Conservation (phyloP, 805 yeast species). For the Komagataella phaffii region DNA sequence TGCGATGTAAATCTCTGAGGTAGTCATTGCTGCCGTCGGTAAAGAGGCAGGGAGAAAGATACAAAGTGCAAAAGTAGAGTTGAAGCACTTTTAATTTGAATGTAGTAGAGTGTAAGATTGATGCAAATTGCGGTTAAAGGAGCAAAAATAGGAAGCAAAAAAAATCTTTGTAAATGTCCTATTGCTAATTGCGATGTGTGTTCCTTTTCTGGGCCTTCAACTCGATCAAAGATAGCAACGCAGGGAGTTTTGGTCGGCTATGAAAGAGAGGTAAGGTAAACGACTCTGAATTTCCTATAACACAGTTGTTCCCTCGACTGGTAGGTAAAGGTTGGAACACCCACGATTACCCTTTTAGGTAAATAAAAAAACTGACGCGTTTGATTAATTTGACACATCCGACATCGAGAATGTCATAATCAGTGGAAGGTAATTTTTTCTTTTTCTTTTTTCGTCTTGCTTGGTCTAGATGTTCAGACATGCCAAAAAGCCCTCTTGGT, state of each 20-base stretch:
- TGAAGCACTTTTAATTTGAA: background rate
- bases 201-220: background rate
- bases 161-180: background rate
- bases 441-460: background rate
- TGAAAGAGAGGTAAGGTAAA: background rate
- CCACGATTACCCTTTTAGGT: background rate
- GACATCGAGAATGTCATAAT: background rate
- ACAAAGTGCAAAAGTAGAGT: background rate
- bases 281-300: background rate
- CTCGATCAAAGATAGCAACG: background rate
- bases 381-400: background rate
- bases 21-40: background rate
- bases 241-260: background rate
- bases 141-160: background rate
- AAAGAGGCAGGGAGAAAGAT: background rate
- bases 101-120: background rate
- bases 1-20: conserved; percentile 19
- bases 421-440: background rate
- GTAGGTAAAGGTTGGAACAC: background rate
- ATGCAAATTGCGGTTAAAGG: background rate
- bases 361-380: background rate
- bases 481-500: background rate
- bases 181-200: background rate
- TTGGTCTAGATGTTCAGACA: background rate
- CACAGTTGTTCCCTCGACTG: background rate